Evolutionary conservation across 345 rosid genomes (phyloP).

Genomic region (Lenwebbia sp.): DNA sequence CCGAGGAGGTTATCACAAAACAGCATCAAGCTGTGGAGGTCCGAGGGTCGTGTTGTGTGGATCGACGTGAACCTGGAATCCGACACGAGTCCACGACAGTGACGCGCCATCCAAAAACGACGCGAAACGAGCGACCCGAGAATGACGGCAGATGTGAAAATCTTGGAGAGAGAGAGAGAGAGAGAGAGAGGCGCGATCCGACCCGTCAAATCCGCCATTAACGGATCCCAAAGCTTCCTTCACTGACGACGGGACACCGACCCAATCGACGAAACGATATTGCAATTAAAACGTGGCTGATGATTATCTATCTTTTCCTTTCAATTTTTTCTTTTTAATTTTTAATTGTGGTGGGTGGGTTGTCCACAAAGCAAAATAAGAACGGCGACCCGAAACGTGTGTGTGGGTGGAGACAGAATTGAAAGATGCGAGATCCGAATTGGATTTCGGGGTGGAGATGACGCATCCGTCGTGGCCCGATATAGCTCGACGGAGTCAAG

Average conservation of each 20-base stretch:
- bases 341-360: neutral
- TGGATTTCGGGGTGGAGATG: slow-evolving; percentile 5
- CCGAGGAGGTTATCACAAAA: too few species aligned
- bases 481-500: neutral
- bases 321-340: neutral
- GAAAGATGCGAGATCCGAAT: slow-evolving; percentile 5
- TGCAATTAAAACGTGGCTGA: neutral
- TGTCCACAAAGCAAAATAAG: neutral
- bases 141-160: neutral
- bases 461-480: neutral
- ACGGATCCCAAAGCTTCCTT: neutral
- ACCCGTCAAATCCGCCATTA: neutral
- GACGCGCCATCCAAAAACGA: neutral
- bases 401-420: neutral
- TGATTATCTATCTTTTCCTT: neutral
- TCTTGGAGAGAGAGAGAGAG: neutral
- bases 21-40: neutral
- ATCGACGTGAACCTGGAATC: neutral
- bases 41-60: neutral
- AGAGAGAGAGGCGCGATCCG: neutral
- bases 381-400: neutral
- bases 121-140: neutral
- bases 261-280: neutral
- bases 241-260: neutral
- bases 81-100: neutral